These are phyloP conservation scores for Phialophora chinensis DNA, from an alignment of 2,329 filamentous ascomycete genomes.

Conservation along the genomic window DNA sequence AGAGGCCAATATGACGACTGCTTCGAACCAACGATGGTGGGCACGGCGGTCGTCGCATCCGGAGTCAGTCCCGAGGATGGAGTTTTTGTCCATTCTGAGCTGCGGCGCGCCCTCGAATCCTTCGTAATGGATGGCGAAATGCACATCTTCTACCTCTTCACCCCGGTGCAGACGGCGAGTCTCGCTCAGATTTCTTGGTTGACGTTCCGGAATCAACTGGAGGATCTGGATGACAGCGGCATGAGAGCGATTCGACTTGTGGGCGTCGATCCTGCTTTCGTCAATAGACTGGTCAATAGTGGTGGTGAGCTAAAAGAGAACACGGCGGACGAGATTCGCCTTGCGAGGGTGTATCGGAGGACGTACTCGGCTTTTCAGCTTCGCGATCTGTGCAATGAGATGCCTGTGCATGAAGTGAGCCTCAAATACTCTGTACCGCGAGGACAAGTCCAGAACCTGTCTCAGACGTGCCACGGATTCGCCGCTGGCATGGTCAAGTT, in stretches of 20 bases:
- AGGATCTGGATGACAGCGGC: slow-evolving; percentile 72
- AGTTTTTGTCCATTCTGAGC: slow-evolving; percentile 72
- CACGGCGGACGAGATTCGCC: slow-evolving; percentile 65
- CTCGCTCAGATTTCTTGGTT: slow-evolving; percentile 70
- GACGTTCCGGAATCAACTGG: slow-evolving; percentile 73
- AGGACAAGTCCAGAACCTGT: slow-evolving; percentile 72
- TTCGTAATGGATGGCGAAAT: slow-evolving; percentile 84
- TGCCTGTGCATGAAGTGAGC: slow-evolving; percentile 72
- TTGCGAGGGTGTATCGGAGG: slow-evolving; percentile 69
- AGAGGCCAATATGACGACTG: slow-evolving; percentile 49
- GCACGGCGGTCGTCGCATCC: slow-evolving; percentile 73
- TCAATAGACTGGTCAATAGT: slow-evolving; percentile 71
- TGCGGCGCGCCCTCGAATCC: slow-evolving; percentile 69
- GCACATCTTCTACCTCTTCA: slow-evolving; percentile 79
- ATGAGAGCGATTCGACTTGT: slow-evolving; percentile 71
- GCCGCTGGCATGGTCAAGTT: slow-evolving; percentile 81
- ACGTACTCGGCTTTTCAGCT: slow-evolving; percentile 79
- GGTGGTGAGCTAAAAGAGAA: slow-evolving; percentile 66
- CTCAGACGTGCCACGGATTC: slow-evolving; percentile 78
- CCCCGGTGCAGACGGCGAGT: slow-evolving; percentile 65
- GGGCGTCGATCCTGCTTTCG: slow-evolving; percentile 69
- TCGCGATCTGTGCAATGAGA: slow-evolving; percentile 78
- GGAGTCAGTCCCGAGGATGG: slow-evolving; percentile 77
- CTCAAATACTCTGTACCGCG: slow-evolving; percentile 73
- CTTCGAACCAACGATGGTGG: slow-evolving; percentile 65